phyloP scores from a whole-genome alignment of 257 asterid genomes.

The Salvia splendens region DNA sequence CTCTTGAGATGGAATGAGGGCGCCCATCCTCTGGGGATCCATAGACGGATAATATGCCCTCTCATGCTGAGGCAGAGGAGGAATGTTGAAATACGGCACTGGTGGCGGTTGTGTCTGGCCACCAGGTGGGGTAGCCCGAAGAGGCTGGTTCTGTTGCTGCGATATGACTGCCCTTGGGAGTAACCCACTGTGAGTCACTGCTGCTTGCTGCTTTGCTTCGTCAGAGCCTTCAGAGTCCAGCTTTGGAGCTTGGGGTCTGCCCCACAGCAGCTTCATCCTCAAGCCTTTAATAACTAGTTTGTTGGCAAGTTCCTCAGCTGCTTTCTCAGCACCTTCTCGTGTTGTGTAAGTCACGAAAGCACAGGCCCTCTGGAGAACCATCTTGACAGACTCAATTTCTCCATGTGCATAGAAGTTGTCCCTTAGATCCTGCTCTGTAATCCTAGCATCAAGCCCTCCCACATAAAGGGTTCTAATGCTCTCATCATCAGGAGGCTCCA shows the following conservation, averaged over 20 bases:
- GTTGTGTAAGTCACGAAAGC: slow-evolving; percentile 93
- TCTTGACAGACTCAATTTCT: slow-evolving; percentile 87
- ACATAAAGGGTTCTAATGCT: slow-evolving; percentile 89
- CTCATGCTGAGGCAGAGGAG: slow-evolving; percentile 77
- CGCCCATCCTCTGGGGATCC: slow-evolving; percentile 99
- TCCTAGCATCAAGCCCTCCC: slow-evolving; percentile 91
- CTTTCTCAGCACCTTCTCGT: slow-evolving; percentile 95
- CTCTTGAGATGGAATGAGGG: slow-evolving; percentile 67
- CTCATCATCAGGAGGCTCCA: slow-evolving; percentile 96
- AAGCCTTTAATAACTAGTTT: slow-evolving; percentile 85
- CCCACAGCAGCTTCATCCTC: slow-evolving; percentile 94
- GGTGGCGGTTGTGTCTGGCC: slow-evolving; percentile 55
- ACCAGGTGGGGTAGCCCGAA: slow-evolving; percentile 58
- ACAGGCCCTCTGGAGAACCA: slow-evolving; percentile 90
- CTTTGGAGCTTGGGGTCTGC: slow-evolving; percentile 79
- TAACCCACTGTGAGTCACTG: slow-evolving; percentile 77
- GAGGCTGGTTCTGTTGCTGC: slow-evolving; percentile 85
- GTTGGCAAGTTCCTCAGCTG: slow-evolving; percentile 93
- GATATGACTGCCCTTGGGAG: slow-evolving; percentile 90
- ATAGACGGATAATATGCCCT: slow-evolving; percentile 86
- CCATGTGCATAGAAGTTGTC: slow-evolving; percentile 95
- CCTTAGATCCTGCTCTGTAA: slow-evolving; percentile 81
- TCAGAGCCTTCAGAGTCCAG: slow-evolving; percentile 68
- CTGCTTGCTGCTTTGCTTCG: slow-evolving; percentile 76
- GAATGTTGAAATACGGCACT: slow-evolving; percentile 82